Base-by-base conservation (phyloP, 192 early-diverging fungal genomes). In the Entophlyctis luteolus region DNA sequence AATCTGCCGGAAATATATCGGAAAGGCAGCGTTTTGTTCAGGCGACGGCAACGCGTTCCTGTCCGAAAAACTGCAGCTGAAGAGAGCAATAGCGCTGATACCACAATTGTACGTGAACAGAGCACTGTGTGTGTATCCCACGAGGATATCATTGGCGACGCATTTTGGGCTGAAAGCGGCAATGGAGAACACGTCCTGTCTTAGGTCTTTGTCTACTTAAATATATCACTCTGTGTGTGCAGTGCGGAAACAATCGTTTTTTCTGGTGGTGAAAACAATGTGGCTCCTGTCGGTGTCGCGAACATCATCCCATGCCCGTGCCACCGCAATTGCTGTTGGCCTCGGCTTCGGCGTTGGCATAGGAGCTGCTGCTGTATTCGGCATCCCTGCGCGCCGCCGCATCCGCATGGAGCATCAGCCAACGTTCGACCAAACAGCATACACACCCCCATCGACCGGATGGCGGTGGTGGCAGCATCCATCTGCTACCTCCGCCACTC, bases 21-120 rank as follows among this genome's bases (percentile, higher is more conserved):
- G 59, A 98, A 96, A 77, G 96, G 96, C 12, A 88, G 87, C 32
- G 86, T 91, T 0, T 71, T 98, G 20, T 72, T 89, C 52, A 83
- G 90, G 34, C 76, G 86, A 55, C 18, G 38, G 14, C 27, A 31
- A n/a, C 12, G 1, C 8, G 47, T 49, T 31, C 58, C 59, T 1
- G 59, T 50, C n/a, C 6, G 59, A 4, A 60, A 72, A 8, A 38
- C 34, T 10, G 67, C 67, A 45, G 68, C 71, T 55, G n/a, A n/a
- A n/a, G n/a, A n/a, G n/a, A n/a, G n/a, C n/a, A n/a, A n/a, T n/a
- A n/a, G n/a, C n/a, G 77, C 72, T 2, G 33, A 34, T n/a, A 34
- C 23, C 12, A 32, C 23, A 27, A 55, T 79, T 2, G 55, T 35
- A 18, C 23, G 80, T n/a, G 68, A 55, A 48, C 37, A 69, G 16